These are phyloP conservation scores for Ogataea glucozyma DNA, from an alignment of 805 yeast genomes.

Conservation along the genomic window DNA sequence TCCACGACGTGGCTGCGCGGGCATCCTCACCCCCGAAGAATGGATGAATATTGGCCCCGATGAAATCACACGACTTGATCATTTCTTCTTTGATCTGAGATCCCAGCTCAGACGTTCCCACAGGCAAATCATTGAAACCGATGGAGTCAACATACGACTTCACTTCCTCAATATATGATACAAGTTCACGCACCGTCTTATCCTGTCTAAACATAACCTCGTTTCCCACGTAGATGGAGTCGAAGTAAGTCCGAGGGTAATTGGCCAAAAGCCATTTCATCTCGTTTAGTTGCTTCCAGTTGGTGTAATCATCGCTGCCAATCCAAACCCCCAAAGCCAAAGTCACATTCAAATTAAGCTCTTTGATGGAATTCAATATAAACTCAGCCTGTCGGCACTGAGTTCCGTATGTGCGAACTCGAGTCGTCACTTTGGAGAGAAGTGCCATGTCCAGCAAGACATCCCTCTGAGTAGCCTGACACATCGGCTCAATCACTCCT, in stretches of 20 bases:
- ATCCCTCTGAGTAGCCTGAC: slow-evolving; percentile 51
- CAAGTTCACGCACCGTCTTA: slow-evolving; percentile 38
- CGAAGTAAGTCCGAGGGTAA: slow-evolving; percentile 49
- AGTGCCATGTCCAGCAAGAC: slow-evolving; percentile 57
- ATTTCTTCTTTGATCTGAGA: slow-evolving; percentile 43
- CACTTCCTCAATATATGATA: slow-evolving; percentile 44
- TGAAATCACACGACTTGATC: slow-evolving; percentile 48
- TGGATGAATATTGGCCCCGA: slow-evolving; percentile 69
- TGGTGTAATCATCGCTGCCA: slow-evolving; percentile 44
- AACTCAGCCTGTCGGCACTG: slow-evolving; percentile 58
- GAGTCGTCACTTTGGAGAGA: slow-evolving; percentile 58
- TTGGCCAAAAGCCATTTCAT: slow-evolving; percentile 43
- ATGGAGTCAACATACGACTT: slow-evolving; percentile 39
- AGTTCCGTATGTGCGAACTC: slow-evolving; percentile 59
- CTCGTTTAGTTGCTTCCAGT: slow-evolving; percentile 45
- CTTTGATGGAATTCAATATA: slow-evolving; percentile 53
- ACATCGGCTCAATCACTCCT: slow-evolving; percentile 49
- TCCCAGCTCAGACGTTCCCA: slow-evolving; percentile 66
- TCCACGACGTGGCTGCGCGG: slow-evolving; percentile 52
- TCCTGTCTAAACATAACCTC: slow-evolving; percentile 62
- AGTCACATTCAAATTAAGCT: slow-evolving; percentile 53
- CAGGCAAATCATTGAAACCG: slow-evolving; percentile 44
- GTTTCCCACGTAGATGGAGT: slow-evolving; percentile 58
- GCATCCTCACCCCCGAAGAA: slow-evolving; percentile 62
- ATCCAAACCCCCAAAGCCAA: slow-evolving; percentile 67